Percentiles rank a stretch among this genome's conserved stretches.
Evolutionary conservation across 2,329 filamentous ascomycete genomes (phyloP).

Genomic region (Zasmidium cellare): DNA sequence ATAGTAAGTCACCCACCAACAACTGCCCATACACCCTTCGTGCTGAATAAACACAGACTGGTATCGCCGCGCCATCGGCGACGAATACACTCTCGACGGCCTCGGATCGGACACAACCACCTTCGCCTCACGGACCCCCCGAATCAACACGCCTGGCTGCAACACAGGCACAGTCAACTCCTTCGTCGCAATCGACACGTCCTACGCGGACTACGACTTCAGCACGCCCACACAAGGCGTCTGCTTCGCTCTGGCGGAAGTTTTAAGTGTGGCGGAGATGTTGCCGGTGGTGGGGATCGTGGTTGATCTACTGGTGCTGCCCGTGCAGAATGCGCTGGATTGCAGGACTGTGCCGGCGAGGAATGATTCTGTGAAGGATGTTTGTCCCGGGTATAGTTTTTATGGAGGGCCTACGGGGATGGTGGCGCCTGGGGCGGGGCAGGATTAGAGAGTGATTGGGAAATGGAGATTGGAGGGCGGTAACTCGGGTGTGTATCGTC

Average conservation of each 20-base stretch:
- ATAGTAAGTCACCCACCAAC: conserved; percentile 32
- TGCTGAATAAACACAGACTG: conserved; percentile 5
- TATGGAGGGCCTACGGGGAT: not conserved
- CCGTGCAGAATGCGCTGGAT: conserved; percentile 1
- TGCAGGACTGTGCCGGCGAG: conserved; percentile 1
- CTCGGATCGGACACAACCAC: conserved; percentile 12
- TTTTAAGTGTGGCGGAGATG: not conserved
- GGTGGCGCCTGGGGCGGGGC: not conserved
- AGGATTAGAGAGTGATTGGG: not conserved
- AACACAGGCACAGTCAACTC: conserved; percentile 32
- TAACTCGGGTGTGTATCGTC: too few species aligned
- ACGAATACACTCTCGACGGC: conserved; percentile 32
- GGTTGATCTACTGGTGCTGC: not conserved
- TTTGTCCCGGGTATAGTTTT: conserved; percentile 4
- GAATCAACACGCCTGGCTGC: conserved; percentile 29
- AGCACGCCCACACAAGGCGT: not conserved
- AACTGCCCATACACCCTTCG: not conserved
- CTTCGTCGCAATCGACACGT: conserved; percentile 28
- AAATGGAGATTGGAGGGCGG: too few species aligned
- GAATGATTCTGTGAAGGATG: not conserved
- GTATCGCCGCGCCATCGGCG: conserved; percentile 24
- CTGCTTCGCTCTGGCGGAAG: not conserved
- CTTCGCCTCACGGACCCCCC: conserved; percentile 15
- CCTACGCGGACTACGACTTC: conserved; percentile 10
- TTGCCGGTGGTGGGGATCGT: not conserved